Evolutionary conservation across 2,329 filamentous ascomycete species (phyloP), one percentile per base, ranked within the genome.

Genomic region (Colletotrichum sp.): DNA sequence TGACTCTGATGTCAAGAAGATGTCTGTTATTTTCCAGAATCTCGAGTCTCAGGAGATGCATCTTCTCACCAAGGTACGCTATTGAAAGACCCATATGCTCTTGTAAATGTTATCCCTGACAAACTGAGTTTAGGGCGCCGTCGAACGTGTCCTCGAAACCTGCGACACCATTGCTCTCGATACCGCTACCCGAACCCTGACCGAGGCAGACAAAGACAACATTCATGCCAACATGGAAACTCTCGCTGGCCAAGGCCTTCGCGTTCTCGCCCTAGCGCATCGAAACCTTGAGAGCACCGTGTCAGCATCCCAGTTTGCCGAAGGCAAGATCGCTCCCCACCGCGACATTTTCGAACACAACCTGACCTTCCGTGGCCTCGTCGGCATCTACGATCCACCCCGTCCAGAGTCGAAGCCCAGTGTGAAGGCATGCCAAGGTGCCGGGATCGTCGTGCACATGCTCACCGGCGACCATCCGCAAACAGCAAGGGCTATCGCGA

Each of bases 1-100:
- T 77, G 93, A 95, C 80, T 95, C 93, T 0, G 91, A 91, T 72
- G 90, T 95, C 78, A 95, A 95, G 86, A 94, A 93, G 79, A 95
- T 95, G 93, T 94, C 93, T 0, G 93, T 94, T 36, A 92, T 95
- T 70, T 94, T 93, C 81, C 80, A 88, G 55, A 83, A 89, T 26
- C 79, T 79, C 18, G 81, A 84, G 9, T 82, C 81, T 5, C 69
- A 32, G 62, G 83, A 86, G 70, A 86, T 87, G 78, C 87, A 84
- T 82, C 85, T 91, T 62, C 92, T 92, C 79, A 92, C 91, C 73
- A 93, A 93, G 44, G 44, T 52, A 21, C 2, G n/a, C n/a, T 7
- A 7, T 21, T 1, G 12, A 6, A 24, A 52, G 10, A 21, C n/a
- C 6, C n/a, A 90, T 49, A 89, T 93, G 69, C 85, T 94, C 32